Percentiles rank a stretch among this genome's conserved stretches.
Conservation (phyloP, 495 filamentous ascomycete species). For the Rhizodiscina lignyota region DNA sequence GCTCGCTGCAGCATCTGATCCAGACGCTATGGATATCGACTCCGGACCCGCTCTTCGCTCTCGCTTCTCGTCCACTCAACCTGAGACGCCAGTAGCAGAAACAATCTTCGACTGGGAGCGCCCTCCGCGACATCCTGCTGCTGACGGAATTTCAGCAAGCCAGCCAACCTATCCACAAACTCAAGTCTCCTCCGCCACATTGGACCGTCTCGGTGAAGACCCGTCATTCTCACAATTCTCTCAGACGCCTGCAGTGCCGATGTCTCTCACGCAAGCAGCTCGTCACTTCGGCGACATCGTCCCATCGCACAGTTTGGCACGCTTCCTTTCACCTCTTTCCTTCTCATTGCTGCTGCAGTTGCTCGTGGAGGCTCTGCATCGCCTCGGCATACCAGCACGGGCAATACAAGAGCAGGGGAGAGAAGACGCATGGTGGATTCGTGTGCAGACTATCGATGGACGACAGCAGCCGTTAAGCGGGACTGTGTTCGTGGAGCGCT, state of each 20-base stretch:
- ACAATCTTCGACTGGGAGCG: constrained; percentile 60
- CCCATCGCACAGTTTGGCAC: constrained; percentile 64
- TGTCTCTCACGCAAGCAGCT: constrained; percentile 74
- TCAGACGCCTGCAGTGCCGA: constrained; percentile 56
- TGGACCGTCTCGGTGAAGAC: constrained; percentile 62
- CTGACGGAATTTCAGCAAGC: constrained; percentile 28
- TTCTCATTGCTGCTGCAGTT: constrained; percentile 63
- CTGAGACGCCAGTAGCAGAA: constrained; percentile 53
- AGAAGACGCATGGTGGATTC: constrained; percentile 34
- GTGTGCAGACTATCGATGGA: constrained; percentile 61
- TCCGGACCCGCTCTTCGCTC: constrained; percentile 11
- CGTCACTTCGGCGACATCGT: constrained; percentile 76
- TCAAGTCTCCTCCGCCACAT: constrained; percentile 21
- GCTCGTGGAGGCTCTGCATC: constrained; percentile 64
- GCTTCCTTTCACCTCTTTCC: constrained; percentile 77
- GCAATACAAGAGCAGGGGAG: constrained; percentile 13
- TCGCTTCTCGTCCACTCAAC: constrained; percentile 55
- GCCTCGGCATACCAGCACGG: constrained; percentile 62
- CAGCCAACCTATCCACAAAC: constrained; percentile 26
- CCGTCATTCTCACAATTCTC: constrained; percentile 89
- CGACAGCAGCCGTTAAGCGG: constrained; percentile 68
- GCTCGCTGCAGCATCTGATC: constrained; percentile 21
- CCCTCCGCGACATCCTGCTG: constrained; percentile 19
- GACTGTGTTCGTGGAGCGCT: constrained; percentile 63
- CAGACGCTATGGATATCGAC: constrained; percentile 32